Conservation (phyloP, 2,329 filamentous ascomycete species). For the Dothiorella sarmentorum region DNA sequence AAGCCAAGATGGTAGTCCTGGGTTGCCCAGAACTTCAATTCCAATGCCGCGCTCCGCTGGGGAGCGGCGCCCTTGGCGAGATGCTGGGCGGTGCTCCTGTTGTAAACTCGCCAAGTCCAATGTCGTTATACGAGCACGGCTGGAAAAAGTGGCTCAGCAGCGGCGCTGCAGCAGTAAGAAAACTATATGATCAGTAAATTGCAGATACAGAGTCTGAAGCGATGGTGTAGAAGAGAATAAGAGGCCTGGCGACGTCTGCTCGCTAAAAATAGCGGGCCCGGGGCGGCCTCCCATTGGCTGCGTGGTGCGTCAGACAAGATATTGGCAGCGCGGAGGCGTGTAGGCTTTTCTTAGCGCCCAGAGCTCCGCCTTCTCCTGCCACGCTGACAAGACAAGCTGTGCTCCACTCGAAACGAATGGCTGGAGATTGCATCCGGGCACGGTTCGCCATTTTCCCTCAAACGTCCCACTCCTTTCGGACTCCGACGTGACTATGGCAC, state of each 20-base stretch:
- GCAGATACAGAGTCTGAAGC: background rate
- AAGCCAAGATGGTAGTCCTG: background rate
- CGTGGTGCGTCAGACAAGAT: background rate
- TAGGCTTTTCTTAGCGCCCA: conserved; percentile 6
- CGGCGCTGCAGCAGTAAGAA: too few species aligned
- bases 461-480: too few species aligned
- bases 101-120: background rate
- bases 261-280: background rate
- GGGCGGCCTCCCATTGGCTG: background rate
- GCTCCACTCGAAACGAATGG: conserved; percentile 1
- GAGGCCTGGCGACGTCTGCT: background rate
- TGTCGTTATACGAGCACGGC: background rate
- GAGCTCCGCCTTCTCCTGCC: conserved; percentile 12
- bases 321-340: conserved; percentile 2
- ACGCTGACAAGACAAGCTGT: conserved; percentile 9
- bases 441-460: background rate
- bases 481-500: too few species aligned
- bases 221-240: background rate
- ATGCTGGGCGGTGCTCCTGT: conserved; percentile 1
- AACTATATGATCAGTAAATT: too few species aligned
- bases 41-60: conserved; percentile 1
- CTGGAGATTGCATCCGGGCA: background rate
- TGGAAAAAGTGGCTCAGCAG: background rate
- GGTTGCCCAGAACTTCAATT: conserved; percentile 2
- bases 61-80: conserved; percentile 10